Base-by-base conservation (phyloP, 139 green algal species). In the Chlamydomonas asymmetrica region DNA sequence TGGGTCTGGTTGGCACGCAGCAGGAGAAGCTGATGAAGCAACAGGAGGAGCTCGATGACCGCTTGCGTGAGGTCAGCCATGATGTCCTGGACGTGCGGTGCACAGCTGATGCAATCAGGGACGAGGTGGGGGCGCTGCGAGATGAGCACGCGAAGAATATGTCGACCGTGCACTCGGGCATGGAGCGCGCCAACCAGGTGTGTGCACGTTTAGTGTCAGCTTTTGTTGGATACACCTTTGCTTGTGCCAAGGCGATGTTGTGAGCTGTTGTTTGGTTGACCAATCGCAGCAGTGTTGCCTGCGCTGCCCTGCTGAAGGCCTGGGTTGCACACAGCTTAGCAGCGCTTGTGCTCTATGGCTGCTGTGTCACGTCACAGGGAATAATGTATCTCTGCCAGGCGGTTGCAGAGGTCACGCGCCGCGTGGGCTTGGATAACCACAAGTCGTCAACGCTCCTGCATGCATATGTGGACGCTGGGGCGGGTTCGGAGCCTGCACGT, bases 351-450 rank as follows among this genome's bases (percentile, higher is more conserved):
- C n/a, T n/a, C n/a, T n/a, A n/a, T n/a, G n/a, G n/a, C n/a, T n/a
- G n/a, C n/a, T n/a, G n/a, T n/a, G n/a, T n/a, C n/a, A n/a, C 57
- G 6, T 22, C 35, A 59, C 57, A 76, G 59, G 67, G 75, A 45
- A 86, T 86, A 49, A 75, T 74, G 71, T 63, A 83, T 72, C 76
- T 86, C 10, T 72, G 74, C 49, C 63, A 63, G 0, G 70, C 76
- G 0, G 72, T 86, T 7, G 65, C 76, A 13, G 81, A 83, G 22
- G 81, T 83, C 38, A 86, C 81, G 0, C 66, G 69, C n/a, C 69
- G 73, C 29, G 78, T 86, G 9, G 81, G 81, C 25, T 66, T 86
- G 66, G 65, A 86, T 66, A 86, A 83, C 76, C 73, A 48, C 49
- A 25, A 56, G 34, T n/a, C n/a, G n/a, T n/a, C n/a, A n/a, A n/a